Percentiles rank a stretch among this genome's conserved stretches.
phyloP scores from a whole-genome alignment of 768 basidiomycete species.

The Scleroderma bovista region DNA sequence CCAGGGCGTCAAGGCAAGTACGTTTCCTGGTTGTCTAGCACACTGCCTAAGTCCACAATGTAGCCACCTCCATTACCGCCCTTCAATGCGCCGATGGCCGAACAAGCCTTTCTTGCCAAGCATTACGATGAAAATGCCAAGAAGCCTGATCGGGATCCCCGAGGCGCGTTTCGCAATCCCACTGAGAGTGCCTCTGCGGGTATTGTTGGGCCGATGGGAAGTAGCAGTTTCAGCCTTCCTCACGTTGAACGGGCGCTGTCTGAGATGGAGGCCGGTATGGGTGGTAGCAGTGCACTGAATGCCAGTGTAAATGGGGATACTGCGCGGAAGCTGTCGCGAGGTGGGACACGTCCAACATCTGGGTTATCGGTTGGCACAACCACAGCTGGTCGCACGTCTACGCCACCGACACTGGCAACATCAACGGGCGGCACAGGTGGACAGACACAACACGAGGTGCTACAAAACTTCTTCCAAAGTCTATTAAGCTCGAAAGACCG shows the following conservation, averaged over 20 bases:
- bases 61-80: conserved; percentile 65
- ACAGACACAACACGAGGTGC: conserved; percentile 75
- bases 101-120: conserved; percentile 86
- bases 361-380: conserved; percentile 36
- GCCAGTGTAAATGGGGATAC: conserved; percentile 32
- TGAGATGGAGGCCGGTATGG: conserved; percentile 74
- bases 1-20: conserved; percentile 62
- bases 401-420: conserved; percentile 33
- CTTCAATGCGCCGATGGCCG: conserved; percentile 77
- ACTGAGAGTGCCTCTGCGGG: conserved; percentile 56
- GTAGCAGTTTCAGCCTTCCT: conserved; percentile 79
- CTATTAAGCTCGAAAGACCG: conserved; percentile 69
- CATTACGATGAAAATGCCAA: conserved; percentile 91
- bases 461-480: conserved; percentile 87
- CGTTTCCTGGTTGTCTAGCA: not conserved
- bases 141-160: conserved; percentile 86
- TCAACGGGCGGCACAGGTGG: conserved; percentile 44
- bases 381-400: conserved; percentile 29
- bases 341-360: conserved; percentile 23
- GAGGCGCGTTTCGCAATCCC: conserved; percentile 79
- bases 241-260: conserved; percentile 82
- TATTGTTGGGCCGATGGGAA: conserved; percentile 90
- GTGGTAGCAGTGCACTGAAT: conserved; percentile 27
- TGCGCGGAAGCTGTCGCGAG: conserved; percentile 29
- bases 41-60: conserved; percentile 2